Evolutionary conservation across 2,329 filamentous ascomycete species (phyloP), one percentile per base, ranked within the genome.

Genomic region (Atkinsonella hypoxylon): DNA sequence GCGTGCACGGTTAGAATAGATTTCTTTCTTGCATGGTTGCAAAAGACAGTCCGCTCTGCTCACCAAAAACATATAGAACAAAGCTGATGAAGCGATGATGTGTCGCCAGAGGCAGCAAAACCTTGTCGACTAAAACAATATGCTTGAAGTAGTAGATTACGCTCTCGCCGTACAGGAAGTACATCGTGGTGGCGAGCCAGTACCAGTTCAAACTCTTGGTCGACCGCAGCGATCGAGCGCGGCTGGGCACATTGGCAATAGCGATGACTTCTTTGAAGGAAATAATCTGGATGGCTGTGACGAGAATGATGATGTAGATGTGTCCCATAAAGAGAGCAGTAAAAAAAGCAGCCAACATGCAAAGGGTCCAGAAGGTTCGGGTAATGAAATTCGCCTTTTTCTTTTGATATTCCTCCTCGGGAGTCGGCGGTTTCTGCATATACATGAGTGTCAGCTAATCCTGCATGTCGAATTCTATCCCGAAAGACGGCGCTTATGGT

Each of bases 121-220:
- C 87, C 68, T 86, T 88, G 70, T 98, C 93, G 44, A 98, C 90
- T 53, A 98, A 74, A 42, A 98, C 83, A 58, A 98, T 91, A 66
- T 98, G 93, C 77, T 98, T 98, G 73, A 98, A 98, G 72, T 98
- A 98, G 74, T 98, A 98, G 63, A 98, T 95, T 63, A 98, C 91
- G 62, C 89, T 96, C 72, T 98, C 93, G 64, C 93, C 93, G 65
- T 98, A 98, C 47, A 98, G 76, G 61, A 95, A 98, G 75, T 98
- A 98, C 91, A 98, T 97, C 59, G 91, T 95, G 26, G 87, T 89
- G n/a, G 89, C 93, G 49, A 98, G 78, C 75, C 95, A 98, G 70
- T 98, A 98, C 93, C 93, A 98, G 70, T 97, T 97, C 60, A 98
- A 75, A 58, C 88, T 89, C 74, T 96, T 96, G 57, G 91, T 96